Percentiles rank a stretch among this genome's conserved stretches.
phyloP scores from a whole-genome alignment of 1,284 basidiomycete genomes.

The Gymnopus androsaceus region DNA sequence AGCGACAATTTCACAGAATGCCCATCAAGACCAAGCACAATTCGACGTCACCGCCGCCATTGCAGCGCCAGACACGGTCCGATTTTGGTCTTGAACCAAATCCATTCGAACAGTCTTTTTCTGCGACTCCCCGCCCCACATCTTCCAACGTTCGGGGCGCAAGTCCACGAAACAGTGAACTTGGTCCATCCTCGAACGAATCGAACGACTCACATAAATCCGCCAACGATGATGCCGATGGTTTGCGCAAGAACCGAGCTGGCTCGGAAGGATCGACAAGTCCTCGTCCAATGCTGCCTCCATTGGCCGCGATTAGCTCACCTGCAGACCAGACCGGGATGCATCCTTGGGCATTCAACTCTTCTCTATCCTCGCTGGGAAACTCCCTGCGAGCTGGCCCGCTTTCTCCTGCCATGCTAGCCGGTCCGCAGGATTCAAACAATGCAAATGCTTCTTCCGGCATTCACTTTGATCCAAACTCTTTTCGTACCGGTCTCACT shows the following conservation, averaged over 20 bases:
- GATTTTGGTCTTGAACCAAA: constrained; percentile 90
- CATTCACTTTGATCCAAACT: constrained; percentile 66
- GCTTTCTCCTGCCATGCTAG: constrained; percentile 92
- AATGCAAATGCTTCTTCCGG: constrained; percentile 23
- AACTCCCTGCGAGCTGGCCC: constrained; percentile 89
- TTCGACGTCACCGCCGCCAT: neutral
- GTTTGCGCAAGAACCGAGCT: constrained; percentile 26
- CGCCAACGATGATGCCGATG: constrained; percentile 29
- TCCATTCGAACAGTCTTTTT: constrained; percentile 95
- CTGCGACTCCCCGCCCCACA: constrained; percentile 49
- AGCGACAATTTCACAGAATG: too few relatives aligned
- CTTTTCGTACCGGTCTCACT: constrained; percentile 85
- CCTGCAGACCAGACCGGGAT: constrained; percentile 67
- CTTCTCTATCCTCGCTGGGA: too few relatives aligned
- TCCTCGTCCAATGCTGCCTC: constrained; percentile 73
- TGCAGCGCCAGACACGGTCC: constrained; percentile 48
- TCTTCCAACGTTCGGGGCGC: constrained; percentile 54
- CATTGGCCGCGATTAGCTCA: constrained; percentile 82
- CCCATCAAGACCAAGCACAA: too few relatives aligned
- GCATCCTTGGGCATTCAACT: constrained; percentile 71
- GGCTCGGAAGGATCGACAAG: constrained; percentile 9
- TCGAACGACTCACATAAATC: constrained; percentile 35
- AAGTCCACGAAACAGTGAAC: constrained; percentile 32
- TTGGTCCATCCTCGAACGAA: constrained; percentile 43
- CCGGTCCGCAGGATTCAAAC: constrained; percentile 65